A percentile compares a stretch with the other conserved stretches of the same genome.
Evolutionary conservation across 73 alveolate species (phyloP).

Genomic region (Paramecium octaurelia): DNA sequence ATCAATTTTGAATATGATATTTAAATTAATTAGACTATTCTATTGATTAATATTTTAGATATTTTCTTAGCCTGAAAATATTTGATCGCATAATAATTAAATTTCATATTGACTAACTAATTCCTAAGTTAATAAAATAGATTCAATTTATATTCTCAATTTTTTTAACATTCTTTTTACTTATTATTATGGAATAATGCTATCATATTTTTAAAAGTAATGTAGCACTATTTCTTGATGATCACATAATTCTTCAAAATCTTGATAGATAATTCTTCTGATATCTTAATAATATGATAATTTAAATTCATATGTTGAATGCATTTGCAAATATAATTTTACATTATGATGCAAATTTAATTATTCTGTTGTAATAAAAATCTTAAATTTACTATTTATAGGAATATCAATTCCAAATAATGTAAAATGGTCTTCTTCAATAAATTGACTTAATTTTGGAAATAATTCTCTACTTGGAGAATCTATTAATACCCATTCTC

Average conservation of each 20-base stretch:
- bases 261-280: not conserved
- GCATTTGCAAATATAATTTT: not conserved
- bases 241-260: not conserved
- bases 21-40: not conserved
- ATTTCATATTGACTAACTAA: not conserved
- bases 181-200: not conserved
- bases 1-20: not conserved
- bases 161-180: not conserved
- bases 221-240: not conserved
- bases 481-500: slow-evolving; percentile 58
- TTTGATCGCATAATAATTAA: not conserved
- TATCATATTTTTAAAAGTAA: not conserved
- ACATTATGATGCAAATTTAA: not conserved
- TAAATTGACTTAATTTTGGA: slow-evolving; percentile 19
- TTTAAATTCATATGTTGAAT: not conserved
- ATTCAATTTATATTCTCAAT: not conserved
- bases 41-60: not conserved
- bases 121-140: not conserved
- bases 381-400: slow-evolving; percentile 24
- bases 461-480: slow-evolving; percentile 44
- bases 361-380: slow-evolving; percentile 5
- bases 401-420: slow-evolving; percentile 48
- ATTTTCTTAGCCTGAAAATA: not conserved
- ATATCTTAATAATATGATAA: not conserved
- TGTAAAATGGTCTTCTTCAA: slow-evolving; percentile 8